These are phyloP conservation scores for Sorghum bicolor DNA, from an alignment of 176 grass and related monocot genomes.

Conservation along the genomic window DNA sequence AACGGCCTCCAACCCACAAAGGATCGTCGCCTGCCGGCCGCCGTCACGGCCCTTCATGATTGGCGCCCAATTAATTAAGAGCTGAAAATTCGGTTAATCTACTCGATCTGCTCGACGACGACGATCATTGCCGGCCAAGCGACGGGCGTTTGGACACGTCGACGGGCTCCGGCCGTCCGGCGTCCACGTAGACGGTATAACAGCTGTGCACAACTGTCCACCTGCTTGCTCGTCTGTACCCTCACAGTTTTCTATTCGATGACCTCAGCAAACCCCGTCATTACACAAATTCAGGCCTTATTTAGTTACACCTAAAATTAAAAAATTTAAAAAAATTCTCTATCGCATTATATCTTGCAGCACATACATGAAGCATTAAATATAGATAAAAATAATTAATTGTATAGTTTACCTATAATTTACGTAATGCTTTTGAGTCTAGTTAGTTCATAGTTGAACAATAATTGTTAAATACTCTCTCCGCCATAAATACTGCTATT, in stretches of 20 bases:
- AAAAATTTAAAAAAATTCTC: too few relatives aligned
- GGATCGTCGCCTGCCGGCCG: neutral
- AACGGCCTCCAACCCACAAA: neutral
- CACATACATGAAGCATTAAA: too few relatives aligned
- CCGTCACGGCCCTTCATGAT: neutral
- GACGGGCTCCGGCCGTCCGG: neutral
- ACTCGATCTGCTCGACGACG: neutral
- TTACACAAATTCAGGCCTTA: too few relatives aligned
- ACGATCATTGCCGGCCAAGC: conserved; percentile 2
- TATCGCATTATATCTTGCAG: too few relatives aligned
- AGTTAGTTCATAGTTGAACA: too few relatives aligned
- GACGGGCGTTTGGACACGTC: neutral
- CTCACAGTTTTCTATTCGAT: neutral
- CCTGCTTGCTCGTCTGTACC: neutral
- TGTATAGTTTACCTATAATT: too few relatives aligned
- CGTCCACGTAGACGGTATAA: neutral
- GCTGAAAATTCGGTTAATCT: conserved; percentile 24
- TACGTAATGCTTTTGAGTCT: too few relatives aligned
- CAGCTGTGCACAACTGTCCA: neutral
- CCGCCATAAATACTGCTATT: too few relatives aligned
- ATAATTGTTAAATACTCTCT: too few relatives aligned
- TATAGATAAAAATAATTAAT: too few relatives aligned
- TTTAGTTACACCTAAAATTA: too few relatives aligned
- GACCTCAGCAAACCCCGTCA: neutral
- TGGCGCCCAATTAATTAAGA: conserved; percentile 28